Evolutionary conservation across 345 rosid genomes (phyloP), one percentile per base, ranked within the genome.

Genomic region (Rubroshorea leprosula): DNA sequence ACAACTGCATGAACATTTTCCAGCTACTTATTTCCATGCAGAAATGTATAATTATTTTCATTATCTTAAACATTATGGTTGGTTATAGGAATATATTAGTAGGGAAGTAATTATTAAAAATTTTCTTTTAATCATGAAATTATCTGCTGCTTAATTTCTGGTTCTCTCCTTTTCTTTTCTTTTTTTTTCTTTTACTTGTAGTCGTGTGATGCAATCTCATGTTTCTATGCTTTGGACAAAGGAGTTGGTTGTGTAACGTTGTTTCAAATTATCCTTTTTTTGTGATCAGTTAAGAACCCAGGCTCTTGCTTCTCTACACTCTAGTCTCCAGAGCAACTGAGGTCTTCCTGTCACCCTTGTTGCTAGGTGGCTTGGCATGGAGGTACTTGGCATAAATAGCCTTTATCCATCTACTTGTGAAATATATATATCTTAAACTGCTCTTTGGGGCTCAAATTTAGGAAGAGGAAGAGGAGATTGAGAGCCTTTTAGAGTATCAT

Each of bases 361-460:
- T 64, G 83, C 96, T 43, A 71, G 72, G 71, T 93, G 99, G 99
- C 84, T 93, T 62, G 97, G 84, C 39, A 82, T 89, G 78, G 99
- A 93, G 97, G 97, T 85, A 41, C 26, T 66, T 19, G 20, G 23
- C 39, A 61, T 41, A 45, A n/a, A 18, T 39, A 45, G 53, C 20
- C 39, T 47, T 49, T 17, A 16, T 43, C 7, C 57, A 44, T 60
- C 31, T 18, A 58, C 29, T n/a, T 31, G 23, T 49, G 23, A 59
- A 55, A 15, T 57, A 53, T 57, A 25, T 54, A 17, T 38, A 26
- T 71, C 77, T 78, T n/a, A n/a, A n/a, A n/a, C n/a, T 56, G 41
- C 57, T 68, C 56, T 49, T 57, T 61, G 63, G 54, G 69, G 64
- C 51, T 65, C 58, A 61, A 68, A 64, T 72, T 31, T 68, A 89